Evolutionary conservation across 108 stramenopile genomes (phyloP), one percentile per base, ranked within the genome.

Genomic region (Skeletonema marinoi): DNA sequence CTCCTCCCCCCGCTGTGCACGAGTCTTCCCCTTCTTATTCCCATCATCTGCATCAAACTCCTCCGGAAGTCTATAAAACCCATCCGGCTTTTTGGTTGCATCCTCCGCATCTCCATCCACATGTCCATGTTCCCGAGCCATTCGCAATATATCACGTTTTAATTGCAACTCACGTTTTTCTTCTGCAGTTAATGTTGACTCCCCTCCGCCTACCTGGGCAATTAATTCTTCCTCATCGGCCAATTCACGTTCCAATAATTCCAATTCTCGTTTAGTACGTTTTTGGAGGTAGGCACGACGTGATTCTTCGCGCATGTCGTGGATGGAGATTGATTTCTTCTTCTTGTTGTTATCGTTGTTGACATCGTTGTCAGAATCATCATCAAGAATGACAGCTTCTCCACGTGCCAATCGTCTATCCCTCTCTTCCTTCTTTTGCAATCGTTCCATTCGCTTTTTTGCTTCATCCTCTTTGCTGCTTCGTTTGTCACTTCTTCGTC

Each of bases 201-300:
- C 77, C 42, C 83, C 74, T 12, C 78, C 81, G 7, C 80, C 78
- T 2, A 86, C 51, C 12, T 77, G 64, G 36, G 80, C 77, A 78
- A 98, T 98, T 19, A 99, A 79, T 51, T 97, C 92, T 73, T 98
- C 92, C 85, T 99, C 99, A 71, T 99, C 98, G 64, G 90, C 81
- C 44, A 99, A 74, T 69, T 90, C 88, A 60, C 86, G 85, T 76
- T 98, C 88, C 70, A 98, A 71, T 42, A 99, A 81, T 59, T 83
- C 86, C 60, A 98, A 80, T 82, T 98, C 97, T 46, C 96, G 88
- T 66, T 98, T 91, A 61, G 97, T 96, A 36, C 98, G 86, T 78
- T 97, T 97, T 63, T 96, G 93, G 16, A 99, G 90, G 82, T 98
- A 99, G 6, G 86, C 85, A 32, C 95, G 84, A 16, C 98, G 87